Percentiles rank a stretch among this genome's conserved stretches.
Evolutionary conservation across 2,329 filamentous ascomycete species (phyloP).

Genomic region (Penicillium sp.): DNA sequence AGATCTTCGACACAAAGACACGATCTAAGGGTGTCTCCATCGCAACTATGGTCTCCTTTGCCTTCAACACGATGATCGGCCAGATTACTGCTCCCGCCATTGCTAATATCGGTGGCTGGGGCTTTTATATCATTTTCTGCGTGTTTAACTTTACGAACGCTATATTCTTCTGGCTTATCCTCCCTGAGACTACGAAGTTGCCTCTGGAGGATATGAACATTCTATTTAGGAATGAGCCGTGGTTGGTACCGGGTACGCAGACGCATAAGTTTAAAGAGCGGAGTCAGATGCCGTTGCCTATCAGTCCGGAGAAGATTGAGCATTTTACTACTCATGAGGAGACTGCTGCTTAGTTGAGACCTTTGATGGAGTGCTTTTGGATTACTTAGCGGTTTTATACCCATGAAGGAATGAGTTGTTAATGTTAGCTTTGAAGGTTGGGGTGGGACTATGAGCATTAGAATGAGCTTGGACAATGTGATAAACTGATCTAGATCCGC

Average conservation of each 20-base stretch:
- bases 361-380: background rate
- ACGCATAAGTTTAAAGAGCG: constrained; percentile 46
- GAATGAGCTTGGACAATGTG: background rate
- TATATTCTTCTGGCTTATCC: constrained; percentile 64
- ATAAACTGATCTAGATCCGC: too few species aligned
- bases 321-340: constrained; percentile 1
- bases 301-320: background rate
- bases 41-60: constrained; percentile 70
- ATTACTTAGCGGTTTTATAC: background rate
- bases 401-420: background rate
- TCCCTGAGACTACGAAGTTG: constrained; percentile 64
- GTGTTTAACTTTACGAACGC: constrained; percentile 68
- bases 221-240: constrained; percentile 62
- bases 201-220: constrained; percentile 67
- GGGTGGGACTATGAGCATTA: background rate
- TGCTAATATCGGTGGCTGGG: constrained; percentile 48
- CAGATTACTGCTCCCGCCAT: constrained; percentile 65
- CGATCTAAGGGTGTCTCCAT: constrained; percentile 71
- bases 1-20: constrained; percentile 75
- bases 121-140: constrained; percentile 62
- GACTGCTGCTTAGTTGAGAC: background rate
- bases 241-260: constrained; percentile 61
- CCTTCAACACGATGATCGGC: constrained; percentile 74
- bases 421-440: background rate
- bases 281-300: background rate